Conservation (phyloP, 1,139 yeast species). For the Hanseniaspora gamundiae region DNA sequence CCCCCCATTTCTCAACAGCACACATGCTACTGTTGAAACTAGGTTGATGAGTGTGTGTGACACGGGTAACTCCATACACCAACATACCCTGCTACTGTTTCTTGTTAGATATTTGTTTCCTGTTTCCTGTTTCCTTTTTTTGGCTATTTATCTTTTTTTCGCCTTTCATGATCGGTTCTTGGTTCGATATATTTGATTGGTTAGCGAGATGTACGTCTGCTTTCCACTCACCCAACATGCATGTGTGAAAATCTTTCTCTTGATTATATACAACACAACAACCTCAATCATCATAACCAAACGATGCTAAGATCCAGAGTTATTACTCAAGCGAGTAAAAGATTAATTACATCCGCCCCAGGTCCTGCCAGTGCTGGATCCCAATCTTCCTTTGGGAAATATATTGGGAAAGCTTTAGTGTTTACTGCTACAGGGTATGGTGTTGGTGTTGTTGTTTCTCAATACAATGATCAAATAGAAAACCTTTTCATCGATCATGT, state of each 20-base stretch:
- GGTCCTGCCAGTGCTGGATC: slow-evolving; percentile 6
- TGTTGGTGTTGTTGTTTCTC: slow-evolving; percentile 33
- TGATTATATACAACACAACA: neutral
- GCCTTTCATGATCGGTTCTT: neutral
- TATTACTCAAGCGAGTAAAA: neutral
- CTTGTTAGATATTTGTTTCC: neutral
- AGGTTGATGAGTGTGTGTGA: no score
- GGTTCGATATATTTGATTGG: neutral
- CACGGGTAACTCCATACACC: no score
- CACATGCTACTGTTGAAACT: no score
- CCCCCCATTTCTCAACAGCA: no score
- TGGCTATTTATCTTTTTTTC: neutral
- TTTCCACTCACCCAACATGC: no score
- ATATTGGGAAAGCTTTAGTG: slow-evolving; percentile 26
- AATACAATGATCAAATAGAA: slow-evolving; percentile 32
- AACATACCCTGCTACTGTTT: no score
- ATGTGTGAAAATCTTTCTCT: no score
- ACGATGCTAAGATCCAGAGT: slow-evolving; percentile 1
- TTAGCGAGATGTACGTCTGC: no score
- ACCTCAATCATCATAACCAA: neutral
- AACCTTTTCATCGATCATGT: slow-evolving; percentile 45
- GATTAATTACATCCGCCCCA: neutral
- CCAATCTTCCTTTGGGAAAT: slow-evolving; percentile 22
- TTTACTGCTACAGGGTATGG: slow-evolving; percentile 30
- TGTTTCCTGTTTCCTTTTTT: neutral